These are phyloP conservation scores for Trichoderma koningiopsis DNA, from an alignment of 2,329 filamentous ascomycete genomes.

Conservation along the genomic window DNA sequence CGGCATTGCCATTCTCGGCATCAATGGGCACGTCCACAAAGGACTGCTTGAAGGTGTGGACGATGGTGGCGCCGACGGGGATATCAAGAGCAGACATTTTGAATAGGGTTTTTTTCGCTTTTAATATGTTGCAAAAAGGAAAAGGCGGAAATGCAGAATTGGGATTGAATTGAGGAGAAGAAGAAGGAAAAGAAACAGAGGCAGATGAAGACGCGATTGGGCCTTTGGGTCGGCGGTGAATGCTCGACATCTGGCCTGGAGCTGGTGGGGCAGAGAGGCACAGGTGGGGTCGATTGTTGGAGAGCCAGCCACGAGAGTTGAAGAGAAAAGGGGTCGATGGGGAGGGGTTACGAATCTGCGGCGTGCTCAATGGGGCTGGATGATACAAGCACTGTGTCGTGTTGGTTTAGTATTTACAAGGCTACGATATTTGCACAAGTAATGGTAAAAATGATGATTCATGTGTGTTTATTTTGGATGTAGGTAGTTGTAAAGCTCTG, in stretches of 20 bases:
- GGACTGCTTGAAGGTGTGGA: constrained; percentile 80
- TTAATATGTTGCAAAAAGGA: neutral
- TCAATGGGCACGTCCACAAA: constrained; percentile 83
- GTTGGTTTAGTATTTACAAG: neutral
- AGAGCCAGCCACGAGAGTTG: constrained; percentile 1
- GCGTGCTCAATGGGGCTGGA: neutral
- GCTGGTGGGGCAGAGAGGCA: constrained; percentile 21
- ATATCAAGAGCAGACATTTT: constrained; percentile 55
- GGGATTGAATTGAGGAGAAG: neutral
- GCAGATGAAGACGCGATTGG: neutral
- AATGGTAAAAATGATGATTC: neutral
- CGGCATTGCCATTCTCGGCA: constrained; percentile 70
- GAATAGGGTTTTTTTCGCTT: neutral
- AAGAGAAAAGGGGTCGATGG: constrained; percentile 9
- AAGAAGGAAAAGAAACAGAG: neutral
- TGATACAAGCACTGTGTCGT: neutral
- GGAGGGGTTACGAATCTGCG: neutral
- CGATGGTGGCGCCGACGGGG: constrained; percentile 74
- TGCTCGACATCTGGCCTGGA: constrained; percentile 12
- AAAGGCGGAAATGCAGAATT: neutral
- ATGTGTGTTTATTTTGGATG: neutral
- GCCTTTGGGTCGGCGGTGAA: constrained; percentile 21
- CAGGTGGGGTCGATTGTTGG: constrained; percentile 14
- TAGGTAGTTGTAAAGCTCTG: neutral
- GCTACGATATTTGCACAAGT: neutral